phyloP scores from a whole-genome alignment of 768 basidiomycete species.

The Calocybe indica region DNA sequence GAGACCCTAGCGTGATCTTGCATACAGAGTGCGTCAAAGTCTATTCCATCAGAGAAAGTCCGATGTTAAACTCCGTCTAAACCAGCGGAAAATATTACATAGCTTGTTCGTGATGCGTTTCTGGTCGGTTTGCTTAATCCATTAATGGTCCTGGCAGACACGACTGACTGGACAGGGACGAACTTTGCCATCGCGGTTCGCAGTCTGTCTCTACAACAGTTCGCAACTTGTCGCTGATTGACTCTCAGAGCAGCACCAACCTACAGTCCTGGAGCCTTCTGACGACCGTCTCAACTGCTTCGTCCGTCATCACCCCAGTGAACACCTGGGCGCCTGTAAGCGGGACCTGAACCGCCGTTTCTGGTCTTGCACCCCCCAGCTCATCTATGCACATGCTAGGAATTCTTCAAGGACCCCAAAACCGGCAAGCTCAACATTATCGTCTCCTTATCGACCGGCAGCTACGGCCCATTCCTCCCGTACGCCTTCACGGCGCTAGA shows the following conservation, averaged over 20 bases:
- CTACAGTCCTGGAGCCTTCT: conserved; percentile 22
- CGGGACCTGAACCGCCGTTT: neutral
- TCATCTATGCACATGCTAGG: conserved; percentile 11
- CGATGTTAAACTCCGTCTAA: neutral
- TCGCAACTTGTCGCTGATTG: neutral
- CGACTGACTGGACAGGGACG: conserved; percentile 26
- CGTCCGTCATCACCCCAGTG: conserved; percentile 20
- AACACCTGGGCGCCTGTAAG: conserved; percentile 29
- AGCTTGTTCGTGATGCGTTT: conserved; percentile 15
- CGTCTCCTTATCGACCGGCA: conserved; percentile 29
- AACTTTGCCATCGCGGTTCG: conserved; percentile 30
- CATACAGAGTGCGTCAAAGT: conserved; percentile 23
- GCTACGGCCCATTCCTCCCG: conserved; percentile 28
- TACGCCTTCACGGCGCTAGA: conserved; percentile 27
- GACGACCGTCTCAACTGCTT: conserved; percentile 21
- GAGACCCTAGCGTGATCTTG: conserved; percentile 28
- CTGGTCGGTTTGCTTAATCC: neutral
- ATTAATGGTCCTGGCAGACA: conserved; percentile 13
- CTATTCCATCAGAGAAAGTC: neutral
- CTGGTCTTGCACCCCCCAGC: too few species aligned
- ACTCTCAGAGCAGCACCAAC: conserved; percentile 22
- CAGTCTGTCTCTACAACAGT: neutral
- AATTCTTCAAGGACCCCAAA: conserved; percentile 30
- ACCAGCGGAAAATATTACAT: conserved; percentile 28
- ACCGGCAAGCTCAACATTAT: conserved; percentile 27